Base-by-base conservation (phyloP, 1,284 basidiomycete species). In the Ustilago vetiveriae region DNA sequence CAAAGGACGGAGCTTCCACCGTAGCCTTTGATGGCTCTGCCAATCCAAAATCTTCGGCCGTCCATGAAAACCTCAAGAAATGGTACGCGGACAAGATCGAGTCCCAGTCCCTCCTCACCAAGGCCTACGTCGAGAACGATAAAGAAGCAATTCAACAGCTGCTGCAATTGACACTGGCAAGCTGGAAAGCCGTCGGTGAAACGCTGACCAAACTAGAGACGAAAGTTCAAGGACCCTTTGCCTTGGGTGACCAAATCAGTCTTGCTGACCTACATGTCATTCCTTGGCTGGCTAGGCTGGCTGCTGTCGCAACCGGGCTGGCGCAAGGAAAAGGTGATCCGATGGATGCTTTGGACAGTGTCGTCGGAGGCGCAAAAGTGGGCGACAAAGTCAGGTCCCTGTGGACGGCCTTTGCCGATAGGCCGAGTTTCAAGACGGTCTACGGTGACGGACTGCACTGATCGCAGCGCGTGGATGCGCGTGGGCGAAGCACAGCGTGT, bases 241-340 rank as follows among this genome's bases (percentile, higher is more conserved):
- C 86, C 0, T 85, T 92, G 13, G 92, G 92, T 85, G 84, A 81
- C 73, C 90, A 91, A 60, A 82, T 92, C 76, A 90, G 89, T 8
- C 84, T 92, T 38, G 90, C 89, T 3, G 92, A 94, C 79, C 82
- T 92, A 47, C 91, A 93, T 76, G 84, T 92, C 23, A 88, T 87
- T 3, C 88, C 88, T 11, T 95, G 91, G 91, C 81, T 93, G 33
- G 84, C 88, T 3, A 86, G 88, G 22, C 26, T 69, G 21, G 24
- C 17, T 9, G 66, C 55, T 8, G 33, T 69, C 2, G 42, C 58
- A 0, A 14, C 10, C 17, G 53, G 49, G 9, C n/a, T 58, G 37
- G 33, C n/a, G 11, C 24, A 17, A 4, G n/a, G 6, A 4, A 14
- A 26, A n/a, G 50, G 6, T 2, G 37, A 49, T 21, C 36, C 47